Percentiles rank a stretch among this genome's conserved stretches.
Evolutionary conservation across 202 grass and related monocot species (phyloP).

Genomic region (Carex sylvatica): DNA sequence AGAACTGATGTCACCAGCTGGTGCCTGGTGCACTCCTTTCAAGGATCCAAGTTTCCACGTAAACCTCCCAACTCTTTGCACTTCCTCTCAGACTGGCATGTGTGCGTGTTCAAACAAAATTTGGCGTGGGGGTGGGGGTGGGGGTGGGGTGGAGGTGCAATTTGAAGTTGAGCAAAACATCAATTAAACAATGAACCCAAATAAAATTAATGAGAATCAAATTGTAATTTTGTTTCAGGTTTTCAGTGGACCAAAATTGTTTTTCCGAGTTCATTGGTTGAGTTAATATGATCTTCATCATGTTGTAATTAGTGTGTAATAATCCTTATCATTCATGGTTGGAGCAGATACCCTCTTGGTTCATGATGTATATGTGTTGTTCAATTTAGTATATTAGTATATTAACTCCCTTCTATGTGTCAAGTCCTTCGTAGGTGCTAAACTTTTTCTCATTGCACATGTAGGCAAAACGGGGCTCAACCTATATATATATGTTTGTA

Average conservation of each 20-base stretch:
- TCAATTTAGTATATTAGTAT: background rate
- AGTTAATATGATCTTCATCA: background rate
- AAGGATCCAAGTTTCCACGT: constrained; percentile 51
- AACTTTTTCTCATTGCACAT: background rate
- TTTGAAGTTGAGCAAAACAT: background rate
- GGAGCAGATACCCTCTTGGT: background rate
- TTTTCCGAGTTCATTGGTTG: background rate
- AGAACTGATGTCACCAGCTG: constrained; percentile 31
- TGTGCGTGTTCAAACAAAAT: background rate
- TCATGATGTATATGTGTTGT: background rate
- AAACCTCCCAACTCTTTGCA: constrained; percentile 15
- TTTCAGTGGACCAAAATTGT: background rate
- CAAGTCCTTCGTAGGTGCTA: background rate
- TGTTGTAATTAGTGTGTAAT: background rate
- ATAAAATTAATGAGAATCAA: background rate
- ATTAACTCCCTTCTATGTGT: no score
- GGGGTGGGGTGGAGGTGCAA: background rate
- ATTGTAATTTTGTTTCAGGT: background rate
- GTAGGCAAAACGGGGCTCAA: background rate
- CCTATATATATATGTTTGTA: background rate
- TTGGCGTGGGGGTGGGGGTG: no score
- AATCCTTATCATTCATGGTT: background rate
- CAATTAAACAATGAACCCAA: background rate
- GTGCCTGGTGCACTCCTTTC: constrained; percentile 25
- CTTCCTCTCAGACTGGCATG: constrained; percentile 1